A percentile compares a stretch with the other conserved stretches of the same genome.
phyloP scores from a whole-genome alignment of 179 eudicot genomes.

The Silene vulgaris region DNA sequence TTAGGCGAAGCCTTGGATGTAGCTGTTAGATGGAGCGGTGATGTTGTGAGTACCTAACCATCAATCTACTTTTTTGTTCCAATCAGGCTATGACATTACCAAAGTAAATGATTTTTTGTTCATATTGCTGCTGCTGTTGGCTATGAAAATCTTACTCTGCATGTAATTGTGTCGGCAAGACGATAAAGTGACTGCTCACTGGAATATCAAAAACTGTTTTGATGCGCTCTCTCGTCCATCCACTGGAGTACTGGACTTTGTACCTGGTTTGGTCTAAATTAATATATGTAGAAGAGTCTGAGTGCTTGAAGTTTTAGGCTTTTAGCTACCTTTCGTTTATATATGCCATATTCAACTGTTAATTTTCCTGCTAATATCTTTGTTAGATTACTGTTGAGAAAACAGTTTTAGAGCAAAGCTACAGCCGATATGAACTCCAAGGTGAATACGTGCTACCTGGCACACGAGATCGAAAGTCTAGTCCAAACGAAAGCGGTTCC shows the following conservation, averaged over 20 bases:
- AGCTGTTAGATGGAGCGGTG: constrained; percentile 99
- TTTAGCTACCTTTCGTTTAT: background rate
- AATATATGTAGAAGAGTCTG: background rate
- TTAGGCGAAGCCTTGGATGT: constrained; percentile 97
- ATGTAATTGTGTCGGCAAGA: background rate
- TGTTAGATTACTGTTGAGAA: constrained; percentile 88
- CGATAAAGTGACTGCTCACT: background rate
- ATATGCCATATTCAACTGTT: background rate
- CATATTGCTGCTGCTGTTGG: too few relatives aligned
- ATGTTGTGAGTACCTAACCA: constrained; percentile 67
- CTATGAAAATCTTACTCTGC: background rate
- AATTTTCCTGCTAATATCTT: constrained; percentile 6
- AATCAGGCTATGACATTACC: constrained; percentile 8
- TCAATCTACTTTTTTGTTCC: constrained; percentile 16
- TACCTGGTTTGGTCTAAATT: background rate
- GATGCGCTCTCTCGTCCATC: background rate
- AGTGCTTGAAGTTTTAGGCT: background rate
- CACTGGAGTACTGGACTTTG: background rate
- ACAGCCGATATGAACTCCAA: constrained; percentile 92
- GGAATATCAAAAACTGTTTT: background rate
- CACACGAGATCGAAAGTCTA: constrained; percentile 67
- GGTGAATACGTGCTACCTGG: constrained; percentile 99
- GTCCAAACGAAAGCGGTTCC: constrained; percentile 56
- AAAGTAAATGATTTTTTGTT: background rate
- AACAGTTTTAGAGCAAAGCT: constrained; percentile 88